Evolutionary conservation across 2,329 filamentous ascomycete genomes (phyloP), one percentile per base, ranked within the genome.

Genomic region (Trichoderma aggressivum): DNA sequence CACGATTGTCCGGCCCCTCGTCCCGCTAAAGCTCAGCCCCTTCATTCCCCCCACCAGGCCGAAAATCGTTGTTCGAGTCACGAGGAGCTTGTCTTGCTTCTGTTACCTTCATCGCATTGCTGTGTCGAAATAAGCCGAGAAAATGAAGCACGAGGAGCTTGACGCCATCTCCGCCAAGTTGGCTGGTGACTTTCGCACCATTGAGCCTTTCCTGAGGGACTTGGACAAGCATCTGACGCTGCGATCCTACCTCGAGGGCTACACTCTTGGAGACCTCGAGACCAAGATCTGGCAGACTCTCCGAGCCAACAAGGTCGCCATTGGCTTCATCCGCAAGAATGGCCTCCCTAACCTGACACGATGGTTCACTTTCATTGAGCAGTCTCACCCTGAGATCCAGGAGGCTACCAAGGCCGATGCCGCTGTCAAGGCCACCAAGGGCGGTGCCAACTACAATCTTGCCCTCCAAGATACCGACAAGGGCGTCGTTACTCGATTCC

Each of bases 401-500:
- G 82, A 85, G 74, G 91, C 91, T 71, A 86, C 93, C 75, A 93
- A 94, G 78, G 85, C 86, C 12, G 85, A 92, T 77, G 91, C 91
- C 76, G 88, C 89, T 79, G 88, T 89, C 76, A 93, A 92, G 85
- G 89, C 91, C 74, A 91, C 88, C 78, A 93, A 93, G 80, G 91
- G 92, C 66, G 93, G 93, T 74, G 94, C 89, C 71, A 97, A 90
- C 85, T 98, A 96, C 82, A 94, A 97, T 79, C 92, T 98, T 80
- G 92, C 91, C 3, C 87, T 98, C 47, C 90, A 92, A 77, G 92
- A 97, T 79, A 91, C 92, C 10, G 93, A 95, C 47, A 91, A 95
- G 80, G 94, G 94, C 3, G 94, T 98, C 71, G 93, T 98, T 24
- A 97, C 94, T 26, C 88, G 94, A 77, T 98, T 98, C 84, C 90